A percentile compares a stretch with the other conserved stretches of the same genome.
These are phyloP conservation scores for Aspergillus asperescens DNA, from an alignment of 495 filamentous ascomycete genomes.

Conservation along the genomic window DNA sequence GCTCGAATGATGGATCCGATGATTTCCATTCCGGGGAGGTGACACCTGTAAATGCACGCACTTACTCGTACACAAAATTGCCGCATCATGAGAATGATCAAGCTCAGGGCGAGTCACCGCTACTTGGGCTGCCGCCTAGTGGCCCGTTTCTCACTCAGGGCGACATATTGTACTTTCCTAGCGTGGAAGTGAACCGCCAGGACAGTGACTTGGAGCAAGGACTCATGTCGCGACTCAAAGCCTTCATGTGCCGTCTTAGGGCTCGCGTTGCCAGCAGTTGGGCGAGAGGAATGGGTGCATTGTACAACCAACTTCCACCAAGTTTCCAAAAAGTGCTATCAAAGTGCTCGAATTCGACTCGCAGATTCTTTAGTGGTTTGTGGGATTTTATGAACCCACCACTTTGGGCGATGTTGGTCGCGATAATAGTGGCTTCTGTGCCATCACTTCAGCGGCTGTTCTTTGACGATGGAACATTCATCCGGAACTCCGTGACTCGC, in stretches of 20 bases:
- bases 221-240: conserved; percentile 22
- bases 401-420: conserved; percentile 90
- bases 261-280: conserved; percentile 18
- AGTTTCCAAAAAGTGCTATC: conserved; percentile 52
- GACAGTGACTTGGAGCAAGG: conserved; percentile 21
- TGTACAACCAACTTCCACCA: conserved; percentile 50
- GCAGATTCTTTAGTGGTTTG: conserved; percentile 57
- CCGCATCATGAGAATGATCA: conserved; percentile 20
- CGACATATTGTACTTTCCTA: conserved; percentile 42
- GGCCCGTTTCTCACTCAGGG: conserved; percentile 41
- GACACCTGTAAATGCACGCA: conserved; percentile 35
- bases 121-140: conserved; percentile 31
- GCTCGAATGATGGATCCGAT: conserved; percentile 14
- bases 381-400: conserved; percentile 98
- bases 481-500: conserved; percentile 87
- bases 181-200: conserved; percentile 32
- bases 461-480: conserved; percentile 83
- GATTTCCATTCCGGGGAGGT: conserved; percentile 39
- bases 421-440: conserved; percentile 86
- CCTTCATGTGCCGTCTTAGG: conserved; percentile 18
- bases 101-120: conserved; percentile 23
- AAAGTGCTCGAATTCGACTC: conserved; percentile 32
- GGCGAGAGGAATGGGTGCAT: conserved; percentile 20
- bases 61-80: conserved; percentile 35
- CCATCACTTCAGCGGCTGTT: conserved; percentile 77